A percentile compares a stretch with the other conserved stretches of the same genome.
These are phyloP conservation scores for Brettanomyces nanus DNA, from an alignment of 805 yeast species.

Conservation along the genomic window DNA sequence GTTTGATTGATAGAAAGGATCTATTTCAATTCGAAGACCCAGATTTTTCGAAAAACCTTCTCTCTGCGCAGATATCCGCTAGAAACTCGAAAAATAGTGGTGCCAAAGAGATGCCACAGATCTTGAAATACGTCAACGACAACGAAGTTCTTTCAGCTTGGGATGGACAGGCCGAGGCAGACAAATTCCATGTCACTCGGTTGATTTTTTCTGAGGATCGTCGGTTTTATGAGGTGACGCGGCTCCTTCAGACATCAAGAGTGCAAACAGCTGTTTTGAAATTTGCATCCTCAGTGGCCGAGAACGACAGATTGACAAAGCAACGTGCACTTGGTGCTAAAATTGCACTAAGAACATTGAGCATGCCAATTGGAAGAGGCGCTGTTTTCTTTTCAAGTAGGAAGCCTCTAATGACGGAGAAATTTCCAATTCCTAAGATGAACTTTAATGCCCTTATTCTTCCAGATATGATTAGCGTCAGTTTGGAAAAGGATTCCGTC, in stretches of 20 bases:
- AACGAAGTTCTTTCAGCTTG: conserved; percentile 47
- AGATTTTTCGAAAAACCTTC: neutral
- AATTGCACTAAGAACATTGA: conserved; percentile 62
- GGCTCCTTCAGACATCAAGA: conserved; percentile 61
- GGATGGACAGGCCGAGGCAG: conserved; percentile 68
- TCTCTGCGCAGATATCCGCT: neutral
- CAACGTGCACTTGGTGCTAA: conserved; percentile 52
- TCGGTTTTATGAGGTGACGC: conserved; percentile 69
- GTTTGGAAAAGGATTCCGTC: conserved; percentile 46
- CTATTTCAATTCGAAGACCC: conserved; percentile 25
- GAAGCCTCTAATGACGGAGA: conserved; percentile 76
- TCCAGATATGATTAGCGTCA: conserved; percentile 57
- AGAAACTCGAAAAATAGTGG: conserved; percentile 2
- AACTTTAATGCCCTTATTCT: conserved; percentile 58
- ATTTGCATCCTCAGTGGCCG: conserved; percentile 33
- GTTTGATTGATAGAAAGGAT: conserved; percentile 64
- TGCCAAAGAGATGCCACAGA: conserved; percentile 33
- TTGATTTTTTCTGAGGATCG: conserved; percentile 72
- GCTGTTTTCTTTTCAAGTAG: conserved; percentile 62
- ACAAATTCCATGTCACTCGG: conserved; percentile 56
- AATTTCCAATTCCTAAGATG: conserved; percentile 69
- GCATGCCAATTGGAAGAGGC: conserved; percentile 73
- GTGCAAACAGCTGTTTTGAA: conserved; percentile 44
- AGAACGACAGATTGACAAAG: conserved; percentile 44
- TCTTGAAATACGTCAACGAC: conserved; percentile 31